Evolutionary conservation across 1,139 yeast genomes (phyloP).

Genomic region (Debaryomyces udenii): DNA sequence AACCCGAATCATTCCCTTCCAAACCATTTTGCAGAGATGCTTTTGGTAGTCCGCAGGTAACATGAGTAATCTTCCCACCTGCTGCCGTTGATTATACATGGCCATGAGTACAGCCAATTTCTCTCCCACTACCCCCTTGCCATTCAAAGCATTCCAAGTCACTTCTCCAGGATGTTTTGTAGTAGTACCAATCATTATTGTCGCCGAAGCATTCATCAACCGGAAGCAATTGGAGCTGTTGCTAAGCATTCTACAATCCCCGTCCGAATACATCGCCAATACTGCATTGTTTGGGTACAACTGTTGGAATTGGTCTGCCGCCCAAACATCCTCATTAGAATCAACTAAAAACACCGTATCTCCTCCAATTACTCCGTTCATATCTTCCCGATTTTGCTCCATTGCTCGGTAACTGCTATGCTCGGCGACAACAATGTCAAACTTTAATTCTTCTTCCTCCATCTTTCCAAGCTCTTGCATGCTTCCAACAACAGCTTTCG

Average conservation of each 20-base stretch:
- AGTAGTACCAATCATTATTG: slow-evolving; percentile 12
- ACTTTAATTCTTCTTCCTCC: slow-evolving; percentile 10
- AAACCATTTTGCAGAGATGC: slow-evolving; percentile 14
- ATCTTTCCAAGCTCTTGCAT: slow-evolving; percentile 8
- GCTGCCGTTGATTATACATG: not conserved
- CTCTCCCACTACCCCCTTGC: not conserved
- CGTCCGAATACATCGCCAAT: slow-evolving; percentile 18
- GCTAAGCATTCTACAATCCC: slow-evolving; percentile 17
- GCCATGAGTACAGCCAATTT: slow-evolving; percentile 6
- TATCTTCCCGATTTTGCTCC: slow-evolving; percentile 4
- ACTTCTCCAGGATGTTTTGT: slow-evolving; percentile 4
- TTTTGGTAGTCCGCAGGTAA: slow-evolving; percentile 6
- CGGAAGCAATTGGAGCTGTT: slow-evolving; percentile 12
- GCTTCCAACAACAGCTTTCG: slow-evolving; percentile 4
- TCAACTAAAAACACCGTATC: slow-evolving; percentile 20
- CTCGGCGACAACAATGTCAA: slow-evolving; percentile 16
- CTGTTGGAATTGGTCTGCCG: slow-evolving; percentile 14
- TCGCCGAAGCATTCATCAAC: slow-evolving; percentile 10
- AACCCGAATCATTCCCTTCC: slow-evolving; percentile 18
- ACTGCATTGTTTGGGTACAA: slow-evolving; percentile 13
- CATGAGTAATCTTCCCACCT: slow-evolving; percentile 3
- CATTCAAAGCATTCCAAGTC: slow-evolving; percentile 2
- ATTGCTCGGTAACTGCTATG: slow-evolving; percentile 13
- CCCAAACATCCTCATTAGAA: slow-evolving; percentile 20
- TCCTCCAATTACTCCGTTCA: slow-evolving; percentile 10